These are phyloP conservation scores for Spergularia azorica DNA, from an alignment of 179 eudicot genomes.

Conservation along the genomic window DNA sequence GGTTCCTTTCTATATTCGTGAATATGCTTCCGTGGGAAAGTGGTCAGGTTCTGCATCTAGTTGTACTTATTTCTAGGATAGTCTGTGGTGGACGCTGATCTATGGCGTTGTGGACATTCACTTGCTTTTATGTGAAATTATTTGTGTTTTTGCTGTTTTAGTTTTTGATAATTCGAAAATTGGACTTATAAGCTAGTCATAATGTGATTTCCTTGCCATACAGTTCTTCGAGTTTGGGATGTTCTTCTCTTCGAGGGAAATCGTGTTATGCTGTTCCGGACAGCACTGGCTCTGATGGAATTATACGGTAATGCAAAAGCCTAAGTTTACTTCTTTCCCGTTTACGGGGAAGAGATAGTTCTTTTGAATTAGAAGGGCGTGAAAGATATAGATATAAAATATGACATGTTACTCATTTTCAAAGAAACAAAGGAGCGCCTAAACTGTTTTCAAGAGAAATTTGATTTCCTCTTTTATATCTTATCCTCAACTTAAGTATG, in stretches of 20 bases:
- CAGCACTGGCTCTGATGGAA: constrained; percentile 95
- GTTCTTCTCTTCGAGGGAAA: constrained; percentile 94
- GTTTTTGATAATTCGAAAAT: constrained; percentile 3
- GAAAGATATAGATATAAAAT: too few species aligned
- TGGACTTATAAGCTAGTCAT: constrained; percentile 22
- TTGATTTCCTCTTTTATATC: too few species aligned
- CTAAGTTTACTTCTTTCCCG: constrained; percentile 9
- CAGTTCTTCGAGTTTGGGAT: constrained; percentile 99
- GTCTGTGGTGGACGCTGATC: constrained; percentile 7
- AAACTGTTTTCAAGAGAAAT: too few species aligned
- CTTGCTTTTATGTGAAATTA: constrained; percentile 8
- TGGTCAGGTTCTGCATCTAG: constrained; percentile 71
- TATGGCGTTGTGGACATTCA: constrained; percentile 6
- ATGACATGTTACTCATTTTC: too few species aligned
- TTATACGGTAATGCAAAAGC: constrained; percentile 72
- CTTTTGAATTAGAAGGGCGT: too few species aligned
- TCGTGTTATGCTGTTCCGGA: constrained; percentile 96
- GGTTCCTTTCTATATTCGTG: constrained; percentile 98
- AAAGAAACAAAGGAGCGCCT: too few species aligned
- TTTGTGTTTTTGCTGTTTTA: constrained; percentile 5
- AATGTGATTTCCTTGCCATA: constrained; percentile 22
- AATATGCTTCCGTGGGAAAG: constrained; percentile 99
- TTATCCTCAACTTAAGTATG: too few species aligned
- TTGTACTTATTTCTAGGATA: constrained; percentile 3
- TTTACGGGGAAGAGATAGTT: not conserved